Evolutionary conservation across 805 yeast genomes (phyloP).

Genomic region (Hanseniaspora guilliermondii): DNA sequence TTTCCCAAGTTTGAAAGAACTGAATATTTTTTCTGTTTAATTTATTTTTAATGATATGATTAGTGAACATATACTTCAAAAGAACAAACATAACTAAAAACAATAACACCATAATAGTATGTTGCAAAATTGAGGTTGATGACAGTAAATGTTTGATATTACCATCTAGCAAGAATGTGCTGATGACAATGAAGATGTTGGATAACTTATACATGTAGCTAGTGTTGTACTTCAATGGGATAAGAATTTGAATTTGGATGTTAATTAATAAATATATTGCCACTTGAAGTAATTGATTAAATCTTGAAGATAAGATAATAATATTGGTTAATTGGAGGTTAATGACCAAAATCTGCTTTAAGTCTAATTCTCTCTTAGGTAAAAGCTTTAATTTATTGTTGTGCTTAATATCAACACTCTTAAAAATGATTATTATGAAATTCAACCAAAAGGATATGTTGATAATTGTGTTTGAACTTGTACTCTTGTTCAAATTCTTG

Average conservation of each 20-base stretch:
- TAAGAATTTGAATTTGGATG: conserved; percentile 24
- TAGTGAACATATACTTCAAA: background rate
- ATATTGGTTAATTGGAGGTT: conserved; percentile 77
- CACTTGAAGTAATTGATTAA: conserved; percentile 59
- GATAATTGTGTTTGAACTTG: conserved; percentile 93
- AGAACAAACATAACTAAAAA: background rate
- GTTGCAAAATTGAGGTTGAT: background rate
- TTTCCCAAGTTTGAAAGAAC: conserved; percentile 8
- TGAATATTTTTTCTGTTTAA: conserved; percentile 5
- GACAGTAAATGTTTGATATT: background rate
- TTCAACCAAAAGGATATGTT: conserved; percentile 73
- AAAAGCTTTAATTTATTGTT: conserved; percentile 3
- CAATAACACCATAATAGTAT: background rate
- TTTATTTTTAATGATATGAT: conserved; percentile 7
- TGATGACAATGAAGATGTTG: background rate
- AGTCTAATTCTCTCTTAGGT: conserved; percentile 31
- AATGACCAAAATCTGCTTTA: conserved; percentile 40
- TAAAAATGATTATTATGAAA: conserved; percentile 41
- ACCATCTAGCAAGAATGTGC: background rate
- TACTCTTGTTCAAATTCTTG: conserved; percentile 73
- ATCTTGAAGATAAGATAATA: conserved; percentile 80
- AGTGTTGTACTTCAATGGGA: conserved; percentile 18
- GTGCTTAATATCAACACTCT: conserved; percentile 15
- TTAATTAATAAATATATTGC: conserved; percentile 62
- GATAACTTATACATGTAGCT: conserved; percentile 11